These are phyloP conservation scores for Filobasidium uniguttulatum DNA, from an alignment of 1,284 basidiomycete genomes.

Conservation along the genomic window DNA sequence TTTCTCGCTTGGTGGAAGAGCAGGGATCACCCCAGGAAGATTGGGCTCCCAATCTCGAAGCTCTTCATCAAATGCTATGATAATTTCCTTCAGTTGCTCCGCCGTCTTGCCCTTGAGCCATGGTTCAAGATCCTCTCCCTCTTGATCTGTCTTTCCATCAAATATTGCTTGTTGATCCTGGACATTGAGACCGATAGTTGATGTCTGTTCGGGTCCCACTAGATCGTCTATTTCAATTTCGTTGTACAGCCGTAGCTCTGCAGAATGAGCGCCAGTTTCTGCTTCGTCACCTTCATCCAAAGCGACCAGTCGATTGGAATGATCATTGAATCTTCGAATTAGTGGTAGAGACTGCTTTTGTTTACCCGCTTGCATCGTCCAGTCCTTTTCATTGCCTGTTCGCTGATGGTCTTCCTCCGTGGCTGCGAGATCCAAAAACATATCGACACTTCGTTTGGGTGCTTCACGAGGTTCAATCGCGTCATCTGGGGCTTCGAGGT, in stretches of 20 bases:
- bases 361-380: conserved; percentile 90
- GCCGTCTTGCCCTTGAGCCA: conserved; percentile 45
- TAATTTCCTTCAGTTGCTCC: conserved; percentile 6
- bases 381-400: conserved; percentile 74
- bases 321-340: conserved; percentile 94
- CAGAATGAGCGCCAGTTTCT: neutral
- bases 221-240: conserved; percentile 82
- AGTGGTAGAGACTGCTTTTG: conserved; percentile 76
- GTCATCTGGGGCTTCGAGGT: conserved; percentile 88
- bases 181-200: conserved; percentile 70
- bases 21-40: conserved; percentile 9
- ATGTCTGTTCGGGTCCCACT: conserved; percentile 48
- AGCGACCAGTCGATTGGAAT: conserved; percentile 49
- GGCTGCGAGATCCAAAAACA: conserved; percentile 72
- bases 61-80: neutral
- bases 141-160: conserved; percentile 14
- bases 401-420: conserved; percentile 85
- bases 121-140: conserved; percentile 41
- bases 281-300: conserved; percentile 13
- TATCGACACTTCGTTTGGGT: conserved; percentile 54
- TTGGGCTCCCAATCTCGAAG: conserved; percentile 6
- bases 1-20: conserved; percentile 3
- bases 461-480: conserved; percentile 66
- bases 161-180: conserved; percentile 18
- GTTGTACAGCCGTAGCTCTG: conserved; percentile 40